phyloP scores from a whole-genome alignment of 192 early-diverging fungal genomes.

The Dissophora ornata region DNA sequence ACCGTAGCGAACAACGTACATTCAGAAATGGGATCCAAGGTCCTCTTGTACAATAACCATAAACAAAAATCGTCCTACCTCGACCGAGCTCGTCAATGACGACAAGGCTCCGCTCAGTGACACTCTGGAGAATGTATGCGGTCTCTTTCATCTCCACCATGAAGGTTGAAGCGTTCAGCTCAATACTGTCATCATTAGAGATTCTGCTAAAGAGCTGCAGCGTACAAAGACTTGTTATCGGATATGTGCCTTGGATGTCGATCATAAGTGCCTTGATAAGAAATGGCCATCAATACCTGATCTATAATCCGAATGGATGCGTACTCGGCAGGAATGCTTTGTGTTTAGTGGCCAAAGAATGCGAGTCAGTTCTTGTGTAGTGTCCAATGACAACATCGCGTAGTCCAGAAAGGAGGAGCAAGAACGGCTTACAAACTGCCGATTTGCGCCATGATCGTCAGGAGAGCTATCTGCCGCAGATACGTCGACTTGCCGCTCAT shows the following conservation, averaged over 20 bases:
- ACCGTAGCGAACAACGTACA: not conserved
- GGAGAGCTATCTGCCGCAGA: slow-evolving; percentile 80
- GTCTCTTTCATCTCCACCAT: slow-evolving; percentile 91
- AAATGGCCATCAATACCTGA: slow-evolving; percentile 32
- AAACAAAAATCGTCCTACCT: slow-evolving; percentile 23
- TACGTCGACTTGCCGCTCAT: slow-evolving; percentile 94
- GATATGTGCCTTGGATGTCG: not conserved
- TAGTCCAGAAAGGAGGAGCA: too few relatives aligned
- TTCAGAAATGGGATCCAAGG: not conserved
- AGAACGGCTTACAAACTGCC: slow-evolving; percentile 77
- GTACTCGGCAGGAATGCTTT: slow-evolving; percentile 86
- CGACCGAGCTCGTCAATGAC: slow-evolving; percentile 94
- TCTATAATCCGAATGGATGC: slow-evolving; percentile 79
- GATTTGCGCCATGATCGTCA: slow-evolving; percentile 88
- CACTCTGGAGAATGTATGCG: slow-evolving; percentile 81
- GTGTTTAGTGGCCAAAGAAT: not conserved
- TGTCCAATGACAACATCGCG: not conserved
- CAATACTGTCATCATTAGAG: slow-evolving; percentile 73
- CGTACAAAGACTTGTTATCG: not conserved
- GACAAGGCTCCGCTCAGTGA: slow-evolving; percentile 74
- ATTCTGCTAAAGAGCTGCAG: slow-evolving; percentile 78
- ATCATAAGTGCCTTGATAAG: not conserved
- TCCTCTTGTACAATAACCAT: not conserved
- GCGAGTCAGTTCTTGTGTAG: not conserved
- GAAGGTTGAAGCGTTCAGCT: slow-evolving; percentile 79